Evolutionary conservation across 2,329 filamentous ascomycete species (phyloP), one percentile per base, ranked within the genome.

Genomic region (Botryotinia globosa): DNA sequence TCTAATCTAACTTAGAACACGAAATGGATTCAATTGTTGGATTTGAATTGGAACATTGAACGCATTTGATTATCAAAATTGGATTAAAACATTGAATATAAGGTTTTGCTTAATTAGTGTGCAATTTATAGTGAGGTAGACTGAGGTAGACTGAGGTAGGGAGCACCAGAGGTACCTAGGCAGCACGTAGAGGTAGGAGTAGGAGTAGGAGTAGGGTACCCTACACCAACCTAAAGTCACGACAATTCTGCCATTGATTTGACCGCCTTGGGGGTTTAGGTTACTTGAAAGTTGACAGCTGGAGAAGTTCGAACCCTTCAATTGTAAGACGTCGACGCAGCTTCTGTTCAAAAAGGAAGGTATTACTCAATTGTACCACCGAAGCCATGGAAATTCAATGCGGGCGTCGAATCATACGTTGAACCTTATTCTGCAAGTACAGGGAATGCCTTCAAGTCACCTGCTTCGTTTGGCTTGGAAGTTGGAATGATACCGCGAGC

Each of bases 31-130:
- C n/a, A 56, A 29, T 56, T 29, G 51, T 56, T 56, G 51, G 48
- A 54, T n/a, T n/a, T 12, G 25, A 54, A n/a, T 54, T 54, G 48
- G 48, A 54, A 54, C 48, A 54, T 54, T 54, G 48, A 54, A 54
- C 48, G 48, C 48, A 54, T 54, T 54, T 54, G 48, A n/a, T 54
- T 54, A n/a, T 54, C 48, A 54, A 54, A 54, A 7, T 29, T 56
- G 51, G 51, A 56, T 56, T 56, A 56, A 29, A 56, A 56, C n/a
- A 56, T 56, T 56, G 51, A 56, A 56, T 56, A 56, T 56, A 56
- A 56, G n/a, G 51, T 56, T 56, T 56, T 56, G 51, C 51, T 56
- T 56, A 56, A 29, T 32, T 56, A 56, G n/a, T 56, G n/a, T 56
- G 51, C n/a, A 56, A 29, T 29, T 56, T 56, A 18, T 29, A 54